Evolutionary conservation across 495 filamentous ascomycete species (phyloP).

Genomic region (Hypoxylon lienhwacheense): DNA sequence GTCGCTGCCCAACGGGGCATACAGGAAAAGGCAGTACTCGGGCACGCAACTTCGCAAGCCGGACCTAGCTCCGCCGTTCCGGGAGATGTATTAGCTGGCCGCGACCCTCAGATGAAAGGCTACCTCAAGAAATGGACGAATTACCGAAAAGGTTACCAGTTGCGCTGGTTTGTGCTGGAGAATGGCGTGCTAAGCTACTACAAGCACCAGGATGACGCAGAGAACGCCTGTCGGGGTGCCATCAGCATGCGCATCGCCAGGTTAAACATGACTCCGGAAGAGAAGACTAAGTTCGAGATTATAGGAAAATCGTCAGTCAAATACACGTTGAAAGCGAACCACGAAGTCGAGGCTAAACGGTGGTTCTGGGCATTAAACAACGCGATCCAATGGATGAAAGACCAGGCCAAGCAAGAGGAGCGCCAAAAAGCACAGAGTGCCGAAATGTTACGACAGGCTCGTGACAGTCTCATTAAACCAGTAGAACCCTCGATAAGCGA

Average conservation of each 20-base stretch:
- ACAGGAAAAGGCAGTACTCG: conserved; percentile 93
- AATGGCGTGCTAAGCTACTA: conserved; percentile 98
- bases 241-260: conserved; percentile 98
- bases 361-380: conserved; percentile 99
- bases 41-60: conserved; percentile 65
- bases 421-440: conserved; percentile 69
- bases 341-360: conserved; percentile 87
- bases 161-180: conserved; percentile 97
- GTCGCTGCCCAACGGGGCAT: conserved; percentile 93
- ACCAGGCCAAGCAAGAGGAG: conserved; percentile 91
- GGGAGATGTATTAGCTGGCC: conserved; percentile 70
- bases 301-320: conserved; percentile 98
- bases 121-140: conserved; percentile 99
- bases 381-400: conserved; percentile 96
- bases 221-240: conserved; percentile 90
- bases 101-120: conserved; percentile 95
- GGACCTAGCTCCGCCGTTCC: conserved; percentile 53
- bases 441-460: conserved; percentile 75
- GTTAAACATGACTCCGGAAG: conserved; percentile 91
- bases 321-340: conserved; percentile 95
- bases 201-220: conserved; percentile 96
- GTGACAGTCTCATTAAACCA: conserved; percentile 57
- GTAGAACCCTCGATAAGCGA: conserved; percentile 45
- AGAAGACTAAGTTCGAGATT: conserved; percentile 96
- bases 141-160: conserved; percentile 92